Conservation (phyloP, 352 stramenopile genomes). For the Globisporangium echinulatum region DNA sequence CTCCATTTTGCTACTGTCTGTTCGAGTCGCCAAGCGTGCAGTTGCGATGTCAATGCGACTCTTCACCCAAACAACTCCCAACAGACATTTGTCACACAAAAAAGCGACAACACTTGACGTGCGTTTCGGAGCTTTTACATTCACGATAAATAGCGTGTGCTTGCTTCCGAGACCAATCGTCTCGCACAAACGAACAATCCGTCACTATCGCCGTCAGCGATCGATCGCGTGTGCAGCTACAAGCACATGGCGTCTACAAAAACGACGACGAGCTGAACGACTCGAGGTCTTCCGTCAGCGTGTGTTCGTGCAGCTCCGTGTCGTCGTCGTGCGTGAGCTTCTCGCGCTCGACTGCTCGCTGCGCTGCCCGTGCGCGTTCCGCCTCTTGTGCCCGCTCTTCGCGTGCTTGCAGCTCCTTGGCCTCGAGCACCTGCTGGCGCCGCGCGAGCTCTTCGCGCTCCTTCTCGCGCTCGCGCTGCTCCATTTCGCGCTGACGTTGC, state of each 20-base stretch:
- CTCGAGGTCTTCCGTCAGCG: conserved; percentile 73
- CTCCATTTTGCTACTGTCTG: not conserved
- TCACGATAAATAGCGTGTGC: too few relatives aligned
- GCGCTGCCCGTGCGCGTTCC: conserved; percentile 42
- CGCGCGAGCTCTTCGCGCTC: conserved; percentile 46
- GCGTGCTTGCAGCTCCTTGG: conserved; percentile 45
- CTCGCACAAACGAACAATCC: too few relatives aligned
- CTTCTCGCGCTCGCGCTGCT: conserved; percentile 64
- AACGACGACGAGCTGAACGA: conserved; percentile 86
- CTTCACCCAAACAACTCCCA: not conserved
- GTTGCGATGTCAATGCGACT: not conserved
- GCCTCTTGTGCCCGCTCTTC: conserved; percentile 54
- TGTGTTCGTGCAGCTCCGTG: conserved; percentile 62
- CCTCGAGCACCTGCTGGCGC: conserved; percentile 52
- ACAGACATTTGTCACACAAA: not conserved
- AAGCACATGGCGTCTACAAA: conserved; percentile 36
- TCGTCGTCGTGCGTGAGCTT: conserved; percentile 65
- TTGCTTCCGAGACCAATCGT: too few relatives aligned
- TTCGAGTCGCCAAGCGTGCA: too few relatives aligned
- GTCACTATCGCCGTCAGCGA: too few relatives aligned
- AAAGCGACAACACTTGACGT: too few relatives aligned
- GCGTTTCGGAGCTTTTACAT: too few relatives aligned
- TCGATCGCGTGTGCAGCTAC: too few relatives aligned
- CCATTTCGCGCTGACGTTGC: conserved; percentile 54
- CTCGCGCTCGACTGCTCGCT: conserved; percentile 54